Conservation (phyloP, 495 filamentous ascomycete genomes). For the Xylona heveae region DNA sequence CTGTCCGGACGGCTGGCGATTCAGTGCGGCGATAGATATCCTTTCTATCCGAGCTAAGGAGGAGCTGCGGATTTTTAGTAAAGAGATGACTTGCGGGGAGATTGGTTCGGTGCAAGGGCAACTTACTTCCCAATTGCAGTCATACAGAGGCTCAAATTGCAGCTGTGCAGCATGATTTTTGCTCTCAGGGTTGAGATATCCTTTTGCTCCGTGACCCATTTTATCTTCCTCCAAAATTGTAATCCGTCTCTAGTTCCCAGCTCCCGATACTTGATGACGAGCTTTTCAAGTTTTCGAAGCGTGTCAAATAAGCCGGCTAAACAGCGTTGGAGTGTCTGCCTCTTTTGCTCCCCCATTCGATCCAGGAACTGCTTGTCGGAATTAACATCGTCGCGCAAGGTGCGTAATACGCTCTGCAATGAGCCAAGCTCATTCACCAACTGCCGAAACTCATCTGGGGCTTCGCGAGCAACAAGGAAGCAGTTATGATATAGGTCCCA, state of each 20-base stretch:
- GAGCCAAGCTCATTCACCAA: constrained; percentile 17
- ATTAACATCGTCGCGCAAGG: constrained; percentile 13
- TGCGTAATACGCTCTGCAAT: constrained; percentile 14
- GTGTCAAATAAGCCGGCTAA: constrained; percentile 13
- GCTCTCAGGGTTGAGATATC: constrained; percentile 18
- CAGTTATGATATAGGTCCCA: constrained; percentile 19
- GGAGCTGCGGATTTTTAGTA: neutral
- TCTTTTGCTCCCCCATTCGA: constrained; percentile 11
- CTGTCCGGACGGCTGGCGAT: no score
- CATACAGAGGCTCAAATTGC: constrained; percentile 18
- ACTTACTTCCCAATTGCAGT: constrained; percentile 19
- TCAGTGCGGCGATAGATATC: no score
- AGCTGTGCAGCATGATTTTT: constrained; percentile 17
- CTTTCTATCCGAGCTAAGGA: neutral
- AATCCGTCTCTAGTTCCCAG: constrained; percentile 13
- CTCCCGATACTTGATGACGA: constrained; percentile 12
- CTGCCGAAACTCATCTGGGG: constrained; percentile 18
- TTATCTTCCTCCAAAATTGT: constrained; percentile 17
- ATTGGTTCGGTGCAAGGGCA: neutral
- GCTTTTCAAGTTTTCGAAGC: constrained; percentile 12
- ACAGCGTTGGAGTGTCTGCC: constrained; percentile 13
- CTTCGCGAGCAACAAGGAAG: constrained; percentile 14
- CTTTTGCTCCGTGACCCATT: constrained; percentile 16
- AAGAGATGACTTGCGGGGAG: neutral
- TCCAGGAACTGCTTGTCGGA: constrained; percentile 15